phyloP scores from a whole-genome alignment of 352 stramenopile genomes.

The Globisporangium lucens region DNA sequence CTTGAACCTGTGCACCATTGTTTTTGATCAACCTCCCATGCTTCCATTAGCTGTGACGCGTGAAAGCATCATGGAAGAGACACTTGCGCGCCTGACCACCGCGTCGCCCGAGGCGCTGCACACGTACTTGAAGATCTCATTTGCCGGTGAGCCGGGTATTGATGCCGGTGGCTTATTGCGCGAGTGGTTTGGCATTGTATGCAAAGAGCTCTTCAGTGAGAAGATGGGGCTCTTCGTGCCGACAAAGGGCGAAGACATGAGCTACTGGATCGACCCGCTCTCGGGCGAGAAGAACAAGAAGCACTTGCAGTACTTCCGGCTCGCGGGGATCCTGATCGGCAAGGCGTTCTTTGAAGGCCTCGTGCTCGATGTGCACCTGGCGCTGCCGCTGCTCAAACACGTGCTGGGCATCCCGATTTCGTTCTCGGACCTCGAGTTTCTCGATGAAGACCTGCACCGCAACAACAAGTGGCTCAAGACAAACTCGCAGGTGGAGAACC shows the following conservation, averaged over 20 bases:
- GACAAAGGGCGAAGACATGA: constrained; percentile 60
- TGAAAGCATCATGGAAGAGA: constrained; percentile 57
- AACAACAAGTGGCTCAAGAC: constrained; percentile 65
- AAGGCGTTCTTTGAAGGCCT: constrained; percentile 66
- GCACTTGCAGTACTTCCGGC: constrained; percentile 56
- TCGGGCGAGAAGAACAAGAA: constrained; percentile 39
- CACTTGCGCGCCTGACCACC: constrained; percentile 38
- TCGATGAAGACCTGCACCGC: constrained; percentile 66
- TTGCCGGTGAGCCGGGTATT: constrained; percentile 58
- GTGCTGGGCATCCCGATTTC: constrained; percentile 69
- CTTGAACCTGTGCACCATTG: too few relatives aligned
- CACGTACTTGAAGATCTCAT: constrained; percentile 69
- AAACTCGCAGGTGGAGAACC: constrained; percentile 47
- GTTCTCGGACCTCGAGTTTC: constrained; percentile 73
- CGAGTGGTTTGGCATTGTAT: constrained; percentile 68
- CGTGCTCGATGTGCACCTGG: constrained; percentile 57
- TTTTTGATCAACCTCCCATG: too few relatives aligned
- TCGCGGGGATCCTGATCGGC: constrained; percentile 58
- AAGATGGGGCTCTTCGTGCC: constrained; percentile 49
- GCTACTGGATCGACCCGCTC: constrained; percentile 70
- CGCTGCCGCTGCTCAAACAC: constrained; percentile 70
- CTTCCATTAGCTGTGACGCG: constrained; percentile 38
- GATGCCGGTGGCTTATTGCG: constrained; percentile 62
- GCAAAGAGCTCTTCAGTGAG: constrained; percentile 51
- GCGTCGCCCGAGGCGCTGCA: constrained; percentile 42